These are phyloP conservation scores for Capronia coronata DNA, from an alignment of 2,329 filamentous ascomycete species.

Conservation along the genomic window DNA sequence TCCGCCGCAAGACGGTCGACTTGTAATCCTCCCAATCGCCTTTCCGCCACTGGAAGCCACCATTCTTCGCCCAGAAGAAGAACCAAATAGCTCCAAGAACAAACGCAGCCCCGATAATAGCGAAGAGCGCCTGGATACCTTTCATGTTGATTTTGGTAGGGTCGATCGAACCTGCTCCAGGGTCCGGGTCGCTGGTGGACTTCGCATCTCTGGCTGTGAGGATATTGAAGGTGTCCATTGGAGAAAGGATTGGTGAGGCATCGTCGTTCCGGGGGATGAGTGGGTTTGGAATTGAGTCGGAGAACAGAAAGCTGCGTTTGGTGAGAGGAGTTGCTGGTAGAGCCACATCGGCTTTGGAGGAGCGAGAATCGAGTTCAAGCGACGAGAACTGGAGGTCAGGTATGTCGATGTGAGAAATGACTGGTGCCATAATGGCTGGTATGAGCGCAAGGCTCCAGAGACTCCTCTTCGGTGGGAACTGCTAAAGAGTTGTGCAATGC, in stretches of 20 bases:
- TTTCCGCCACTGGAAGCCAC: slow-evolving; percentile 79
- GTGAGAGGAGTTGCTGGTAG: slow-evolving; percentile 6
- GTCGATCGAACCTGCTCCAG: slow-evolving; percentile 35
- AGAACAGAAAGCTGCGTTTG: slow-evolving; percentile 8
- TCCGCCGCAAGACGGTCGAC: slow-evolving; percentile 79
- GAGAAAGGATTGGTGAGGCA: slow-evolving; percentile 17
- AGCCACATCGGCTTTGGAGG: slow-evolving; percentile 3
- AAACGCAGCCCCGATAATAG: slow-evolving; percentile 70
- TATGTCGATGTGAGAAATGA: slow-evolving; percentile 12
- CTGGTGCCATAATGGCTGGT: slow-evolving; percentile 21
- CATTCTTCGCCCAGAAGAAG: slow-evolving; percentile 97
- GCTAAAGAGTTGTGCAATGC: slow-evolving; percentile 1
- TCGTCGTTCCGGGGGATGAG: slow-evolving; percentile 18
- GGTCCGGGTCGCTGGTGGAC: slow-evolving; percentile 26
- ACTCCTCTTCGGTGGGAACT: slow-evolving; percentile 3
- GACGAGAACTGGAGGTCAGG: slow-evolving; percentile 27
- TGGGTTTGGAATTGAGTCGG: slow-evolving; percentile 6
- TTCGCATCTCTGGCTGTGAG: slow-evolving; percentile 30
- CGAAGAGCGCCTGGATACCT: slow-evolving; percentile 79
- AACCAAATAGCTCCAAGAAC: slow-evolving; percentile 82
- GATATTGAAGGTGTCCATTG: slow-evolving; percentile 29
- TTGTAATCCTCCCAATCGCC: slow-evolving; percentile 99
- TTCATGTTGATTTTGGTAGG: slow-evolving; percentile 43
- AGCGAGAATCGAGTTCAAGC: slow-evolving; percentile 27
- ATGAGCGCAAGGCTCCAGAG: slow-evolving; percentile 4